phyloP scores from a whole-genome alignment of 176 grass and related monocot genomes.

The Melocanna baccifera region DNA sequence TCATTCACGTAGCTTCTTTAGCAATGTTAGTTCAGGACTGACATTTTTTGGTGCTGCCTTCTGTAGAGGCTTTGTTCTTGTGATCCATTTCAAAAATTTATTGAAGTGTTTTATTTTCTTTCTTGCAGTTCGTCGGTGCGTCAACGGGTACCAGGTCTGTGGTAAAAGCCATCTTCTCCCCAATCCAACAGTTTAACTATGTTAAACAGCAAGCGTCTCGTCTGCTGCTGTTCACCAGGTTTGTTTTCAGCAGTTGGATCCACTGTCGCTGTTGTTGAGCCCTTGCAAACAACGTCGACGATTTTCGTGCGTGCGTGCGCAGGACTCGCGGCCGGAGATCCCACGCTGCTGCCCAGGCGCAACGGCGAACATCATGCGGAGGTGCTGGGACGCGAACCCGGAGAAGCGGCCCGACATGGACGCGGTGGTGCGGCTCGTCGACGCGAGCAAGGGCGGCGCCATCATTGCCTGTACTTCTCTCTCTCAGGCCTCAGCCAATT shows the following conservation, averaged over 20 bases:
- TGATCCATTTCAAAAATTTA: neutral
- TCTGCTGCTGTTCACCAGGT: constrained; percentile 73
- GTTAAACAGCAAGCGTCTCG: too few relatives aligned
- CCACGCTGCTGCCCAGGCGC: constrained; percentile 64
- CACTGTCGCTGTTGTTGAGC: neutral
- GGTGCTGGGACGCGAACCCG: constrained; percentile 77
- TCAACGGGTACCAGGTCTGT: constrained; percentile 86
- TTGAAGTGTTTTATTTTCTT: neutral
- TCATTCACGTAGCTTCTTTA: neutral
- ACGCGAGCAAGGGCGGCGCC: constrained; percentile 72
- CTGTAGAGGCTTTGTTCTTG: neutral
- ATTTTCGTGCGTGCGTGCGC: neutral
- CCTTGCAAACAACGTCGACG: neutral
- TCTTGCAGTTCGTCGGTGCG: constrained; percentile 69
- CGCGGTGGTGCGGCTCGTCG: constrained; percentile 60
- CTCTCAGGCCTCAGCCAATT: too few relatives aligned
- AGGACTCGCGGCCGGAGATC: constrained; percentile 64
- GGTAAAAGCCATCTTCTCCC: too few relatives aligned
- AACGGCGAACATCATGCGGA: constrained; percentile 66
- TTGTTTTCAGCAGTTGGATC: constrained; percentile 7
- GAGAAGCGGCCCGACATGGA: constrained; percentile 78
- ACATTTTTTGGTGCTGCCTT: neutral
- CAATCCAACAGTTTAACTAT: too few relatives aligned
- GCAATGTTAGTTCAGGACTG: neutral
- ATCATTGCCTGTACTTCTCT: constrained; percentile 82